phyloP scores from a whole-genome alignment of 805 yeast species.

The Diddensiella caesifluorescens region DNA sequence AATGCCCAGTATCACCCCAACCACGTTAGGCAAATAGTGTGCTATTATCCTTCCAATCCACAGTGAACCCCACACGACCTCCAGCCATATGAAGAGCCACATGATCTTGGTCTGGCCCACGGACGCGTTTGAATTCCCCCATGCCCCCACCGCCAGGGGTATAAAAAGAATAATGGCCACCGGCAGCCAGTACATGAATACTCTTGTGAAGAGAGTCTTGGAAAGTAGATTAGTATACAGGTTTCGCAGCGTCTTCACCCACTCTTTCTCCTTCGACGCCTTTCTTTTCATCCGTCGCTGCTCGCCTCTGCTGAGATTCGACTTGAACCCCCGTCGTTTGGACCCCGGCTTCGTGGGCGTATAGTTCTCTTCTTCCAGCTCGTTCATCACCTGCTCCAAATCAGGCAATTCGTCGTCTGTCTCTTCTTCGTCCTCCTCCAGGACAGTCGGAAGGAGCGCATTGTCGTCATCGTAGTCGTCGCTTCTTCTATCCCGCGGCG shows the following conservation, averaged over 20 bases:
- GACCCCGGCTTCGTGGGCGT: constrained; percentile 9
- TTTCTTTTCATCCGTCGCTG: constrained; percentile 8
- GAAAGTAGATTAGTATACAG: constrained; percentile 19
- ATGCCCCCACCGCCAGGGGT: constrained; percentile 37
- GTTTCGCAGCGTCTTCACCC: constrained; percentile 11
- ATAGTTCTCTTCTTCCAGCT: constrained; percentile 19
- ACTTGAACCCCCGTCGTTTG: constrained; percentile 16
- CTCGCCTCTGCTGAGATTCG: constrained; percentile 8
- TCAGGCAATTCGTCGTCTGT: constrained; percentile 18
- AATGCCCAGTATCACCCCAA: constrained; percentile 28
- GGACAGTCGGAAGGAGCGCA: constrained; percentile 1
- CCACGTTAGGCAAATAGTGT: constrained; percentile 31
- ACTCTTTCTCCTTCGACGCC: constrained; percentile 12
- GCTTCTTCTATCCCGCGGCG: no score
- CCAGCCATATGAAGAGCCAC: constrained; percentile 39
- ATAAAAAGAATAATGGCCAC: constrained; percentile 34
- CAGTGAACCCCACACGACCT: constrained; percentile 36
- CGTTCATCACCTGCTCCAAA: constrained; percentile 12
- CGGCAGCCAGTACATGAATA: constrained; percentile 35
- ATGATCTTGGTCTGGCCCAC: constrained; percentile 33
- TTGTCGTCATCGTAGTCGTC: constrained; percentile 2
- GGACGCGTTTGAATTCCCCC: constrained; percentile 27
- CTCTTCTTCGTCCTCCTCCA: constrained; percentile 11
- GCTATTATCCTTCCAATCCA: constrained; percentile 32
- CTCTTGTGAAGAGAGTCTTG: constrained; percentile 28